A percentile compares a stretch with the other conserved stretches of the same genome.
Conservation (phyloP, 1,139 yeast genomes). For the Yamadazyma mexicana region DNA sequence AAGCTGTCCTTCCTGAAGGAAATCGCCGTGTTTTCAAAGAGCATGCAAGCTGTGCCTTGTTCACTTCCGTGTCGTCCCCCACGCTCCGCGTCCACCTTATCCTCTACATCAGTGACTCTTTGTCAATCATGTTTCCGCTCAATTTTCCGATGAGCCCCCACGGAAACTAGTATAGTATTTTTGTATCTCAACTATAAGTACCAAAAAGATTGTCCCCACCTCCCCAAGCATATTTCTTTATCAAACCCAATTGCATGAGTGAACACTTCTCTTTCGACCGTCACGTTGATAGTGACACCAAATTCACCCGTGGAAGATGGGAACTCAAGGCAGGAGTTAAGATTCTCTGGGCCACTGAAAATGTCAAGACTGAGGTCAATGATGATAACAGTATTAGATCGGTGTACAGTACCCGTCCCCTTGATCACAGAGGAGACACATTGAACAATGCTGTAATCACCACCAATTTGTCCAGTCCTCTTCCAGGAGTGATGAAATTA, state of each 20-base stretch:
- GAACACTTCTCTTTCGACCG: slow-evolving; percentile 23
- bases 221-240: no score
- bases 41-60: no score
- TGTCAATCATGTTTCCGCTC: background rate
- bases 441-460: slow-evolving; percentile 31
- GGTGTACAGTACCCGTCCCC: slow-evolving; percentile 23
- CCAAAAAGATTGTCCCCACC: background rate
- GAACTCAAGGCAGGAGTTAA: slow-evolving; percentile 26
- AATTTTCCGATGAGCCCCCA: background rate
- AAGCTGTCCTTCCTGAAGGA: no score
- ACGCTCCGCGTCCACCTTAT: no score
- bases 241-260: slow-evolving; percentile 10
- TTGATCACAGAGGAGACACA: slow-evolving; percentile 28
- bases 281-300: slow-evolving; percentile 25
- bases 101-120: no score
- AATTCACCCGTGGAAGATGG: slow-evolving; percentile 30
- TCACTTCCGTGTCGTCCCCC: no score
- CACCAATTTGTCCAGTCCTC: slow-evolving; percentile 24
- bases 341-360: slow-evolving; percentile 33
- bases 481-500: slow-evolving; percentile 24
- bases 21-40: no score
- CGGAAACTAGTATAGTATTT: no score
- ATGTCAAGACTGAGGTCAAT: slow-evolving; percentile 20
- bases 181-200: no score
- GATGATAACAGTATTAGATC: slow-evolving; percentile 18